Conservation (phyloP, 805 yeast species). For the Starmerella riodocensis region DNA sequence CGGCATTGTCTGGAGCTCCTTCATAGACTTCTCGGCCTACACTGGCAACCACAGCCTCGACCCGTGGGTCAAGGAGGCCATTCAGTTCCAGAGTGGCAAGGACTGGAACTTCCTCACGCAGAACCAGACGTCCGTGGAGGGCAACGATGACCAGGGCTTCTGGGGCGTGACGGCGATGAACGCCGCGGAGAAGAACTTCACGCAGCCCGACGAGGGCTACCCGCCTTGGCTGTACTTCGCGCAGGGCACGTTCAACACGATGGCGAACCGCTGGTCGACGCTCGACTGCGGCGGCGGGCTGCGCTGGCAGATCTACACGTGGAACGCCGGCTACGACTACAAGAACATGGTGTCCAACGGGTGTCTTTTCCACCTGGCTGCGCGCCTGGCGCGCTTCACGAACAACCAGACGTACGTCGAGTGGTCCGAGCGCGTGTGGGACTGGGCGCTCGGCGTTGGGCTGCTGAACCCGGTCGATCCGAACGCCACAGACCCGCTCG, state of each 20-base stretch:
- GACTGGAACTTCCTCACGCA: slow-evolving; percentile 70
- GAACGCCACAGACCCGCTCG: slow-evolving; percentile 29
- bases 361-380: slow-evolving; percentile 72
- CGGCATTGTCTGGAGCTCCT: slow-evolving; percentile 85
- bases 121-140: slow-evolving; percentile 84
- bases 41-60: slow-evolving; percentile 60
- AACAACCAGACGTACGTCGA: slow-evolving; percentile 58
- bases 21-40: slow-evolving; percentile 64
- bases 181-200: slow-evolving; percentile 80
- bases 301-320: slow-evolving; percentile 89
- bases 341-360: slow-evolving; percentile 89
- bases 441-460: slow-evolving; percentile 54
- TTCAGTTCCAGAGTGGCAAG: slow-evolving; percentile 61
- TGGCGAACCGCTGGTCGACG: slow-evolving; percentile 80
- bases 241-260: slow-evolving; percentile 81
- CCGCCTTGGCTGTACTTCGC: slow-evolving; percentile 62
- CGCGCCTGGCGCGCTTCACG: slow-evolving; percentile 75
- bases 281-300: slow-evolving; percentile 71
- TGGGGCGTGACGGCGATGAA: slow-evolving; percentile 92
- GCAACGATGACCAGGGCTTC: slow-evolving; percentile 95
- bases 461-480: slow-evolving; percentile 33
- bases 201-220: slow-evolving; percentile 41
- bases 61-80: slow-evolving; percentile 43
- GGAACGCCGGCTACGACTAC: slow-evolving; percentile 91
- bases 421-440: slow-evolving; percentile 62